Percentiles rank a stretch among this genome's conserved stretches.
Evolutionary conservation across 345 rosid genomes (phyloP).

Genomic region (Clausena lansium): DNA sequence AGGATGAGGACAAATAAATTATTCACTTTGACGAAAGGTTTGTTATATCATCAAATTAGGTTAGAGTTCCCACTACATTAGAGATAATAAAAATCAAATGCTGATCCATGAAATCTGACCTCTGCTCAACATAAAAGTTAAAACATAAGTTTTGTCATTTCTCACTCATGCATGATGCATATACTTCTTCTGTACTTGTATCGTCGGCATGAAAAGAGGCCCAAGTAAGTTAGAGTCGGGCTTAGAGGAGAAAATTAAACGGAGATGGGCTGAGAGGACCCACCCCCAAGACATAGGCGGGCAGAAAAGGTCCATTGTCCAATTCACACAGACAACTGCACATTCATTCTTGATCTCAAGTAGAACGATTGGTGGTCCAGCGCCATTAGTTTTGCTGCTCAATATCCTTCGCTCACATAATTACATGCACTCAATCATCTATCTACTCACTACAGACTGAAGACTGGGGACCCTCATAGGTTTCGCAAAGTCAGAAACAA

Average conservation of each 20-base stretch:
- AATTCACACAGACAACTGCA: background rate
- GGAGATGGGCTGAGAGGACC: conserved; percentile 2
- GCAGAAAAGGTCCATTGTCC: background rate
- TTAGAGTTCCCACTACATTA: background rate
- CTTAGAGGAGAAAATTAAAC: background rate
- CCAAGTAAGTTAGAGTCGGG: background rate
- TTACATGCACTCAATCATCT: background rate
- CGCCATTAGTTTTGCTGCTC: background rate
- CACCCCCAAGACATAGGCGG: conserved; percentile 13
- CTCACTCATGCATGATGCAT: no score
- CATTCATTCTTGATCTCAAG: background rate
- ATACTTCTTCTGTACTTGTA: background rate
- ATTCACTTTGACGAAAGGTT: background rate
- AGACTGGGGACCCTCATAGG: background rate
- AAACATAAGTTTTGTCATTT: no score
- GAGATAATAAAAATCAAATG: no score
- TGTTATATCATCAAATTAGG: background rate
- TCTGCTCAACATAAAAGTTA: background rate
- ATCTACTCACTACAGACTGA: background rate
- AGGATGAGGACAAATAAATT: background rate
- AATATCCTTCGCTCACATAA: background rate
- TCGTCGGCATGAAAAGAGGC: background rate
- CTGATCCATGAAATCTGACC: background rate
- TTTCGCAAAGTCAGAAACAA: background rate
- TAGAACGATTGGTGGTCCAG: background rate